phyloP scores from a whole-genome alignment of 1,139 yeast species.

The Lodderomyces oxycetoniae region DNA sequence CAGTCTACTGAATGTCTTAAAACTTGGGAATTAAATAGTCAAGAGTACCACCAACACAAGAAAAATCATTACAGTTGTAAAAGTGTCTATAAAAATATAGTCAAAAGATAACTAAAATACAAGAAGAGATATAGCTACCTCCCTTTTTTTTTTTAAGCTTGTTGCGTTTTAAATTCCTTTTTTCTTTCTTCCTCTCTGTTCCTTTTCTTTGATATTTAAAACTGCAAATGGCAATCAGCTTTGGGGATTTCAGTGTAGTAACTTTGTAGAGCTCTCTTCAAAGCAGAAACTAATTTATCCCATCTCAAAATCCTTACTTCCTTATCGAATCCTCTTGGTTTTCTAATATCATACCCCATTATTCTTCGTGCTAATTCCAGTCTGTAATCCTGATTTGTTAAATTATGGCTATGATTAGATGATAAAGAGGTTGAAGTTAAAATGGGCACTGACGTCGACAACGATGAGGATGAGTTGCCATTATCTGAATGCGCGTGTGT shows the following conservation, averaged over 20 bases:
- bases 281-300: conserved; percentile 57
- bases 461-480: conserved; percentile 1
- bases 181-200: too few relatives aligned
- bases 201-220: too few relatives aligned
- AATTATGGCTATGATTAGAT: background rate
- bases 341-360: conserved; percentile 59
- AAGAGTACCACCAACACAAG: too few relatives aligned
- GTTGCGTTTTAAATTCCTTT: too few relatives aligned
- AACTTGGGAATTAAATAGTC: too few relatives aligned
- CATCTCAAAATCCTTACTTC: conserved; percentile 60
- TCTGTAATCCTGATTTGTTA: conserved; percentile 40
- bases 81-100: too few relatives aligned
- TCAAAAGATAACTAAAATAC: too few relatives aligned
- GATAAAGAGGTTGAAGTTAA: conserved; percentile 11
- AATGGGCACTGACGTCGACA: conserved; percentile 1
- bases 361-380: conserved; percentile 58
- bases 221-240: conserved; percentile 12
- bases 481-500: background rate
- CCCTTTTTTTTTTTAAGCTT: too few relatives aligned
- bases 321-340: conserved; percentile 65
- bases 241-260: conserved; percentile 54
- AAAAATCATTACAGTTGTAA: too few relatives aligned
- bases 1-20: too few relatives aligned
- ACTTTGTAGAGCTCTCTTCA: conserved; percentile 59
- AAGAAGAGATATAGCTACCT: too few relatives aligned